Percentiles rank a stretch among this genome's conserved stretches.
phyloP scores from a whole-genome alignment of 2,329 filamentous ascomycete genomes.

The Aspergillus chevalieri region DNA sequence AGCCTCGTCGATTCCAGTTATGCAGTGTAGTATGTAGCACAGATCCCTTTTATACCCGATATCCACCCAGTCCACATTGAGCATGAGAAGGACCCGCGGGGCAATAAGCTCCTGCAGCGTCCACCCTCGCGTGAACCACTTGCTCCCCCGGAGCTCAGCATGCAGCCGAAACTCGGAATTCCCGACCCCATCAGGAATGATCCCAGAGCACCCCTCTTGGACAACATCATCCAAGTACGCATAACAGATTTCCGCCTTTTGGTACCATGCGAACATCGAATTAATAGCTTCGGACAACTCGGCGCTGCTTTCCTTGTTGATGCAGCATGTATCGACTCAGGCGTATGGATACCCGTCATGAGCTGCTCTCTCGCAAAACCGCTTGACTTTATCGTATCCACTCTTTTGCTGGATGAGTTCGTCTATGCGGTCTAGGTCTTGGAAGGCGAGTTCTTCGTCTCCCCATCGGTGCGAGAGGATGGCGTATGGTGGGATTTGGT shows the following conservation, averaged over 20 bases:
- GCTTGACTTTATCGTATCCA: neutral
- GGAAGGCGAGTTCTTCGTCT: constrained; percentile 10
- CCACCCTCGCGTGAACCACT: constrained; percentile 23
- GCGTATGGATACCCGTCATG: constrained; percentile 5
- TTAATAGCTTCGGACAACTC: constrained; percentile 16
- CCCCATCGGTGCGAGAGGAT: constrained; percentile 14
- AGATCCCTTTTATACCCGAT: neutral
- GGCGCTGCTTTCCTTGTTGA: constrained; percentile 17
- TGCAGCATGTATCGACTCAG: constrained; percentile 10
- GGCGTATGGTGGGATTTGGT: constrained; percentile 5
- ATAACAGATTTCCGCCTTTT: constrained; percentile 11
- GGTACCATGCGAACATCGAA: constrained; percentile 17
- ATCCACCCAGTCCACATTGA: constrained; percentile 4
- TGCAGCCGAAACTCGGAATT: neutral
- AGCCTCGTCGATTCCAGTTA: too few species aligned
- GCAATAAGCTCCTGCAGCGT: constrained; percentile 25
- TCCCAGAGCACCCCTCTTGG: neutral
- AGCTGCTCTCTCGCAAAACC: neutral
- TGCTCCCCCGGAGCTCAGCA: neutral
- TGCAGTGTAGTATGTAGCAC: neutral
- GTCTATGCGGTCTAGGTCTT: constrained; percentile 3
- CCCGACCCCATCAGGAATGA: neutral
- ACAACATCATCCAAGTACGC: constrained; percentile 13
- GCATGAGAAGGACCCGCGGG: constrained; percentile 17
- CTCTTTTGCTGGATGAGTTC: neutral